Conservation (phyloP, 2,329 filamentous ascomycete genomes). For the Penicillium sp. region DNA sequence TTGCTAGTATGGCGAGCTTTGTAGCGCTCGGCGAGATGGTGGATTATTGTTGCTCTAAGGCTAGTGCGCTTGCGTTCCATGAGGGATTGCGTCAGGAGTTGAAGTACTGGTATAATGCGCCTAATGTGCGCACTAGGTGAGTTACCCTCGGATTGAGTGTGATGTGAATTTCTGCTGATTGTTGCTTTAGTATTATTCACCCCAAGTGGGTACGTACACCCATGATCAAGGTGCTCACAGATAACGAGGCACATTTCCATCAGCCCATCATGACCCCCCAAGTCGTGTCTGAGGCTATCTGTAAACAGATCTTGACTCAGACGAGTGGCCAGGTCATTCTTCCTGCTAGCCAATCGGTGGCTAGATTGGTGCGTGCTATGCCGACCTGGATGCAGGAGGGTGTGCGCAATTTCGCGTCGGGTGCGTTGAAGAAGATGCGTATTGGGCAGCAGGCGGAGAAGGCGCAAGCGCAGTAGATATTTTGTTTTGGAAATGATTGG, state of each 20-base stretch:
- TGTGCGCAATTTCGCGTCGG: constrained; percentile 30
- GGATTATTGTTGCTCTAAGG: constrained; percentile 56
- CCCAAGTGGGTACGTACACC: constrained; percentile 52
- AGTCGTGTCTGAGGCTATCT: constrained; percentile 49
- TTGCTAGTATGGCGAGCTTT: constrained; percentile 56
- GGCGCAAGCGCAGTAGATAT: not conserved
- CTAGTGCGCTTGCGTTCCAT: constrained; percentile 54
- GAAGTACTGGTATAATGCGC: constrained; percentile 37
- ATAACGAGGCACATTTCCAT: constrained; percentile 31
- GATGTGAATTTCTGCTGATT: not conserved
- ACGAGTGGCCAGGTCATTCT: constrained; percentile 52
- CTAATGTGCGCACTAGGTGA: constrained; percentile 42
- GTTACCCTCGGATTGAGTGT: not conserved
- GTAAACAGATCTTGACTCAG: constrained; percentile 52
- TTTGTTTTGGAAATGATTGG: not conserved
- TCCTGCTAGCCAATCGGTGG: constrained; percentile 37
- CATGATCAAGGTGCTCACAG: constrained; percentile 43
- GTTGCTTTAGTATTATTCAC: constrained; percentile 30
- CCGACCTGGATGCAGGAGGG: constrained; percentile 51
- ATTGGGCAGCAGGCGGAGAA: constrained; percentile 21
- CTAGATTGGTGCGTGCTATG: constrained; percentile 33
- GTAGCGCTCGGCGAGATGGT: constrained; percentile 50
- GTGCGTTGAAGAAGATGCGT: constrained; percentile 25
- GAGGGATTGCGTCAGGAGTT: constrained; percentile 48
- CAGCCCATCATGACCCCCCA: constrained; percentile 40